phyloP scores from a whole-genome alignment of 805 yeast species.

The Groenewaldozyma tartarivorans region DNA sequence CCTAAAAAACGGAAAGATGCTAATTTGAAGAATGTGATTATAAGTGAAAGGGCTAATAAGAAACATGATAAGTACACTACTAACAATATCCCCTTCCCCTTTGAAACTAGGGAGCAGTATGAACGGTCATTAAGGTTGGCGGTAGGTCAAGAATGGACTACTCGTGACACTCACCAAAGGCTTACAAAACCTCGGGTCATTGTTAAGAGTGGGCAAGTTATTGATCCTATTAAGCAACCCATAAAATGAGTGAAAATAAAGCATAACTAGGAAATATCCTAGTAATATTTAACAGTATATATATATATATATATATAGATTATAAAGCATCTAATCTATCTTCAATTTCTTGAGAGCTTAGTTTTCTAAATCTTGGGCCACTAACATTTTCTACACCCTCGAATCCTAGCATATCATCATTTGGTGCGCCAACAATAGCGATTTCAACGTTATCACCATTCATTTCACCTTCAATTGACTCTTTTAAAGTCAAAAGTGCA shows the following conservation, averaged over 20 bases:
- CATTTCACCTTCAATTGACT: constrained; percentile 95
- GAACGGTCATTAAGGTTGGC: constrained; percentile 92
- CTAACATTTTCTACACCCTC: constrained; percentile 64
- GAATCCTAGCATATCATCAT: constrained; percentile 73
- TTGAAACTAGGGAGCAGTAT: constrained; percentile 86
- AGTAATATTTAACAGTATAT: not conserved
- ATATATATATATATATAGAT: constrained; percentile 5
- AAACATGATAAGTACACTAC: constrained; percentile 80
- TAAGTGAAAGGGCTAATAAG: constrained; percentile 80
- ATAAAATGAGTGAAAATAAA: constrained; percentile 32
- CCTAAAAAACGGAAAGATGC: constrained; percentile 68
- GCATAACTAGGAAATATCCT: not conserved
- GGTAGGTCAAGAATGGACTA: constrained; percentile 94
- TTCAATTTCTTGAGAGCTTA: constrained; percentile 84
- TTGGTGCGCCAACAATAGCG: constrained; percentile 74
- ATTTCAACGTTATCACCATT: constrained; percentile 94
- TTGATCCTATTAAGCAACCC: constrained; percentile 88
- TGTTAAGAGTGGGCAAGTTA: constrained; percentile 78
- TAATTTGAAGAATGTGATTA: constrained; percentile 68
- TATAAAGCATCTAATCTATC: constrained; percentile 90
- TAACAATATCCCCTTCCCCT: constrained; percentile 89
- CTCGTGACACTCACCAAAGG: constrained; percentile 77
- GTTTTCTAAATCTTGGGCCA: constrained; percentile 85
- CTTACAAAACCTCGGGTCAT: constrained; percentile 82
- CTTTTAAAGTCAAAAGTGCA: constrained; percentile 87